Evolutionary conservation across 148 eudicot species (phyloP), one percentile per base, ranked within the genome.

Genomic region (Euryodendron excelsum): DNA sequence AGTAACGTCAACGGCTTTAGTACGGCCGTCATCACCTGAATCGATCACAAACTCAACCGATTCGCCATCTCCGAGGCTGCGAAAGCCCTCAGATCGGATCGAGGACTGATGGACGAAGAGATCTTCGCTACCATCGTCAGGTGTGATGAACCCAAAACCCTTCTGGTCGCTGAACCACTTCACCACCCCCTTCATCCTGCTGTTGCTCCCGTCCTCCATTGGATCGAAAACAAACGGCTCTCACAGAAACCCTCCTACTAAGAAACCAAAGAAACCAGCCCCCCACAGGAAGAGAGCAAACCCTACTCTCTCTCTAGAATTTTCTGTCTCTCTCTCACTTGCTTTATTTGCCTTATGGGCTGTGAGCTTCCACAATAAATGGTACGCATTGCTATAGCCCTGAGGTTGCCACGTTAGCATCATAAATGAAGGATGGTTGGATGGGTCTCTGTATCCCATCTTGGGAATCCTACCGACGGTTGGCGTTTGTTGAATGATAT

Each of bases 161-260:
- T 85, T 85, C 7, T 73, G 76, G 56, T 85, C 88, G 53, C 78
- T 82, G 67, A 85, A 85, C 88, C 88, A 85, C 83, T 85, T 85
- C 9, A 86, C 89, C 1, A 63, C 30, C 6, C 80, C 80, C 80
- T 67, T 77, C 60, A n/a, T 3, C 45, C 72, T 52, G 21, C 4
- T 33, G 25, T 18, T 30, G 44, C n/a, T 52, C 1, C 28, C 77
- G 3, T 59, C 45, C 44, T 34, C 53, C 62, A 55, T 73, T 23
- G 33, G 64, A 73, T 25, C 48, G 1, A 36, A 34, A 73, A 25
- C 69, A 0, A 65, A 65, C n/a, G 7, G 17, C 8, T 28, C 13
- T 60, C 31, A 27, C 0, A 65, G n/a, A 65, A 34, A 65, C 69
- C 69, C 69, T 33, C 12, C 14, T 8, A 10, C 53, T 14, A 12